phyloP scores from a whole-genome alignment of 352 stramenopile genomes.

The Globisporangium solare region DNA sequence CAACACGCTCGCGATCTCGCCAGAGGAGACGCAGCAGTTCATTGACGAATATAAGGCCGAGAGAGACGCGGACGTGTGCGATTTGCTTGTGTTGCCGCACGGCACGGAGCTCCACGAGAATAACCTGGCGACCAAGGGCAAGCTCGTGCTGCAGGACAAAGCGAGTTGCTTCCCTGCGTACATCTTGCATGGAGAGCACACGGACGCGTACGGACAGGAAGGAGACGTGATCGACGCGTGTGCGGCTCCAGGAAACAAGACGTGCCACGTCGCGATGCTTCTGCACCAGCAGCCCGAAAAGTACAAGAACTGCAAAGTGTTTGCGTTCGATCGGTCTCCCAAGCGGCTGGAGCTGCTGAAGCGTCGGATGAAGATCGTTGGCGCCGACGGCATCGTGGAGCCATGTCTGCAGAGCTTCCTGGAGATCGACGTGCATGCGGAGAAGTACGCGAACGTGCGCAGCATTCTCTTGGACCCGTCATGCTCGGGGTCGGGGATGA shows the following conservation, averaged over 20 bases:
- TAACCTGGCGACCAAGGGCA: slow-evolving; percentile 70
- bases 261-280: slow-evolving; percentile 94
- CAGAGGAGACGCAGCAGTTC: slow-evolving; percentile 44
- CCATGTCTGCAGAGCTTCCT: slow-evolving; percentile 92
- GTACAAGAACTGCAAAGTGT: slow-evolving; percentile 72
- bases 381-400: slow-evolving; percentile 74
- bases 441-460: slow-evolving; percentile 84
- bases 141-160: slow-evolving; percentile 96
- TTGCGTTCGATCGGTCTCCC: slow-evolving; percentile 92
- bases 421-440: slow-evolving; percentile 65
- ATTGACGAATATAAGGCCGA: slow-evolving; percentile 45
- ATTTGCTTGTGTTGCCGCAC: slow-evolving; percentile 90
- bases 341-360: slow-evolving; percentile 88
- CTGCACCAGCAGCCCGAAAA: slow-evolving; percentile 62
- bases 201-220: slow-evolving; percentile 33
- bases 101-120: slow-evolving; percentile 86
- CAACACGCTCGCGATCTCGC: slow-evolving; percentile 83
- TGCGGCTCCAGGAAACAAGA: slow-evolving; percentile 98
- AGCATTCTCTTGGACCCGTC: slow-evolving; percentile 95
- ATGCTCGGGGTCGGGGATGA: slow-evolving; percentile 96
- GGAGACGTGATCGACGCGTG: slow-evolving; percentile 95
- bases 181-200: slow-evolving; percentile 83
- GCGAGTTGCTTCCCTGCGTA: slow-evolving; percentile 96
- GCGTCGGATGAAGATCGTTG: slow-evolving; percentile 80
- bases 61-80: slow-evolving; percentile 82